Evolutionary conservation across 2,329 filamentous ascomycete species (phyloP).

Genomic region (Thielaviopsis musarum): DNA sequence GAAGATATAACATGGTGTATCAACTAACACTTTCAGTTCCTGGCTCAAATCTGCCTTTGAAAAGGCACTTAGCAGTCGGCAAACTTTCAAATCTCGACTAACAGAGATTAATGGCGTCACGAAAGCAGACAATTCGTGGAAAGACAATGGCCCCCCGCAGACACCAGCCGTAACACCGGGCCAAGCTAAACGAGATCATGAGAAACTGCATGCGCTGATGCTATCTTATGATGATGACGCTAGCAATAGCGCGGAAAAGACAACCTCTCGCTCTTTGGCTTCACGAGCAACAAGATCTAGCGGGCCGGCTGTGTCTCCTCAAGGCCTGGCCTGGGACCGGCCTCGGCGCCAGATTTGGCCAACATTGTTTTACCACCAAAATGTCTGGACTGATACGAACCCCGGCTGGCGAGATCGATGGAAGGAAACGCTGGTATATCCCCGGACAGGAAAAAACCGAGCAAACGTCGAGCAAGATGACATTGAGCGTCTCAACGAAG

Average conservation of each 20-base stretch:
- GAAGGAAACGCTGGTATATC: conserved; percentile 45
- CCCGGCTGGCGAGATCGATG: conserved; percentile 35
- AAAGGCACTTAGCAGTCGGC: neutral
- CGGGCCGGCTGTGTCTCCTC: too few relatives aligned
- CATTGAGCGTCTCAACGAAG: conserved; percentile 62
- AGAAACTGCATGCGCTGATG: neutral
- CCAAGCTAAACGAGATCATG: neutral
- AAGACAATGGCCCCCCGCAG: neutral
- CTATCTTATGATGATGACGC: neutral
- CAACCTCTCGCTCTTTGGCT: neutral
- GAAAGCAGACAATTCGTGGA: neutral
- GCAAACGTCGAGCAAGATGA: conserved; percentile 55
- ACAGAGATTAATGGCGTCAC: too few relatives aligned
- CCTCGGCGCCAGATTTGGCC: neutral
- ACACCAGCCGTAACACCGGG: neutral
- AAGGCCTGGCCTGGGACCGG: neutral
- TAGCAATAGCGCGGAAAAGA: neutral
- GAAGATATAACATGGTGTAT: too few relatives aligned
- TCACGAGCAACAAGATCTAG: neutral
- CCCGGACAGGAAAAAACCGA: conserved; percentile 37
- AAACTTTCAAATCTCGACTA: neutral
- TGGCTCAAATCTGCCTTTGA: neutral
- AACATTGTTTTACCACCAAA: conserved; percentile 14
- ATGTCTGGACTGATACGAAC: conserved; percentile 32
- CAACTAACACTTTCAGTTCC: neutral